Percentiles rank a stretch among this genome's conserved stretches.
Conservation (phyloP, 306 rosid genomes). For the Vigna nakashimae region DNA sequence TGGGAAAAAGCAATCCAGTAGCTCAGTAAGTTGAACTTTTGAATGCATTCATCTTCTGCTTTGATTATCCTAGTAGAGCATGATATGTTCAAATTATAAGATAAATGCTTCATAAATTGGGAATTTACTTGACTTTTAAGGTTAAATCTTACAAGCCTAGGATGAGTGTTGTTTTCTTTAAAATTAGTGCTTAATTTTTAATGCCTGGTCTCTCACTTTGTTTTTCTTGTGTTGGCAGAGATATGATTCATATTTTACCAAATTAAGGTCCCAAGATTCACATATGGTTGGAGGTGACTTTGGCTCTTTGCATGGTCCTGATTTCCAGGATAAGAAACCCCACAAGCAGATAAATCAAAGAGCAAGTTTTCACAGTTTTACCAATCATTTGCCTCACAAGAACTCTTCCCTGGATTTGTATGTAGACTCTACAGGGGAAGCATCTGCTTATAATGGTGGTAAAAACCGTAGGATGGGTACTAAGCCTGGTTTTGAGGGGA, state of each 20-base stretch:
- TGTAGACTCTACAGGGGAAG: constrained; percentile 64
- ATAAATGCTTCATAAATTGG: constrained; percentile 20
- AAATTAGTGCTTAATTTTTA: constrained; percentile 11
- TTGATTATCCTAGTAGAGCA: constrained; percentile 5
- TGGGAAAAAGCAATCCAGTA: constrained; percentile 61
- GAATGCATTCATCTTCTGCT: constrained; percentile 37
- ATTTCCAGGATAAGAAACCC: constrained; percentile 63
- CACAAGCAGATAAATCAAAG: constrained; percentile 52
- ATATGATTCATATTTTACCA: constrained; percentile 61
- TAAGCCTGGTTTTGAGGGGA: constrained; percentile 62
- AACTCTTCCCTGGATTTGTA: constrained; percentile 71
- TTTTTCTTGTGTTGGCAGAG: constrained; percentile 58
- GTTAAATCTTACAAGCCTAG: background rate
- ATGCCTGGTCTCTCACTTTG: constrained; percentile 35
- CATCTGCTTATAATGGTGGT: constrained; percentile 55
- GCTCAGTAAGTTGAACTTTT: constrained; percentile 69
- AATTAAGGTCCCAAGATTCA: constrained; percentile 68
- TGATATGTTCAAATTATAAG: constrained; percentile 6
- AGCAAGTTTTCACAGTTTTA: constrained; percentile 44
- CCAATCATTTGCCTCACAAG: constrained; percentile 53
- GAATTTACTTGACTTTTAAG: background rate
- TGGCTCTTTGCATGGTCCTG: constrained; percentile 57
- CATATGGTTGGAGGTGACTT: constrained; percentile 61
- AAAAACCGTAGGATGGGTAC: constrained; percentile 54
- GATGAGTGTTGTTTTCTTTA: background rate